Percentiles rank a stretch among this genome's conserved stretches.
These are phyloP conservation scores for Dalechampia spathulata DNA, from an alignment of 441 rosid genomes.

Conservation along the genomic window DNA sequence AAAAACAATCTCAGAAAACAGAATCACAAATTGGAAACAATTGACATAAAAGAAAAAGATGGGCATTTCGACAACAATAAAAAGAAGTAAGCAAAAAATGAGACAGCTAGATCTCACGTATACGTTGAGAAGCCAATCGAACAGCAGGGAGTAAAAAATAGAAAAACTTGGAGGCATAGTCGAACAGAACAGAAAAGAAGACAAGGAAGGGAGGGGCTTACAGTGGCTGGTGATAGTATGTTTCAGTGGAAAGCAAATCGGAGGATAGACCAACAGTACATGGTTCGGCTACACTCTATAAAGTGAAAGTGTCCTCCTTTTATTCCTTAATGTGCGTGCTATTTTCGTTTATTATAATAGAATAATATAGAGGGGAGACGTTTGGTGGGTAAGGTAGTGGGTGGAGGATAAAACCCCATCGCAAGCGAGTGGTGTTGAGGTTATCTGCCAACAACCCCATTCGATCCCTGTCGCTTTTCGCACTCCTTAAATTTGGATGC, in stretches of 20 bases:
- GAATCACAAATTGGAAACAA: too few species aligned
- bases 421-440: conserved; percentile 48
- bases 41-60: background rate
- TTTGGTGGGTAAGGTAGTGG: conserved; percentile 36
- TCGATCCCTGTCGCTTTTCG: too few species aligned
- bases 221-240: conserved; percentile 5
- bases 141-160: background rate
- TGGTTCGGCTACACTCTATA: conserved; percentile 8
- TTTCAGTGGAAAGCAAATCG: conserved; percentile 25
- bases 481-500: too few species aligned
- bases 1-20: background rate
- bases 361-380: background rate
- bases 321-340: conserved; percentile 2
- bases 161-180: background rate
- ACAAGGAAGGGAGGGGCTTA: conserved; percentile 15
- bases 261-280: conserved; percentile 23
- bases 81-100: background rate
- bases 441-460: too few species aligned
- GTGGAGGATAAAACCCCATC: conserved; percentile 64
- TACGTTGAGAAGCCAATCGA: background rate
- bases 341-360: background rate
- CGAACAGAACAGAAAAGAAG: background rate
- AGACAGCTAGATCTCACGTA: conserved; percentile 5
- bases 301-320: conserved; percentile 3
- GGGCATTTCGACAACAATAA: background rate